Conservation (phyloP, 2,329 filamentous ascomycete species). For the Drechslerella coelobrocha region DNA sequence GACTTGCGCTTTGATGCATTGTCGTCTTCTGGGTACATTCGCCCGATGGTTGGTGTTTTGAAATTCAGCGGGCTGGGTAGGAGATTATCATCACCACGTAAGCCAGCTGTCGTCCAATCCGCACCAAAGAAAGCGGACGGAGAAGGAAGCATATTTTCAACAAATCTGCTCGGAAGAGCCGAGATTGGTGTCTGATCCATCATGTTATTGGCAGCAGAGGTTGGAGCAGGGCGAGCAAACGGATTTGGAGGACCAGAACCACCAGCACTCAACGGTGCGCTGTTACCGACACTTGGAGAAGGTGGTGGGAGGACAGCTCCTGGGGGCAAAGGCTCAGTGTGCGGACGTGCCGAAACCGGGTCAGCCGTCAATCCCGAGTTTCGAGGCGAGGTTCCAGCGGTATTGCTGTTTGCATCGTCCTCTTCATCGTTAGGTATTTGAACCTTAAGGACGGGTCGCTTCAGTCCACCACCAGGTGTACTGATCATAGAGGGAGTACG, state of each 20-base stretch:
- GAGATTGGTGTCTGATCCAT: conserved; percentile 82
- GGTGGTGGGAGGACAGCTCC: conserved; percentile 87
- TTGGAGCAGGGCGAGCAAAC: conserved; percentile 82
- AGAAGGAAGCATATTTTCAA: conserved; percentile 85
- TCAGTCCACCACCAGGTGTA: conserved; percentile 62
- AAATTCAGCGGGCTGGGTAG: conserved; percentile 92
- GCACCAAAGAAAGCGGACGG: conserved; percentile 85
- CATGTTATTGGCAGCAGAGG: conserved; percentile 65
- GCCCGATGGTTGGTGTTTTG: conserved; percentile 71
- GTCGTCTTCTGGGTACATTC: conserved; percentile 45
- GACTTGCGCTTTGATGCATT: conserved; percentile 42
- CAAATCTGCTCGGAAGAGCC: conserved; percentile 87
- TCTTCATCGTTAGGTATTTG: conserved; percentile 93
- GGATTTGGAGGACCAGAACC: conserved; percentile 93
- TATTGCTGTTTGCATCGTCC: conserved; percentile 74
- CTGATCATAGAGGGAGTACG: conserved; percentile 69
- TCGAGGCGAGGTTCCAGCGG: conserved; percentile 72
- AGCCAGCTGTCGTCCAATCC: conserved; percentile 77
- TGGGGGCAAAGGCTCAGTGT: conserved; percentile 52
- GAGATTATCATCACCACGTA: conserved; percentile 75
- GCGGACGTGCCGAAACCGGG: conserved; percentile 65
- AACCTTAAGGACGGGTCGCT: conserved; percentile 84
- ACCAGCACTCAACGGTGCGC: conserved; percentile 81
- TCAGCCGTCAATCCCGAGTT: conserved; percentile 65
- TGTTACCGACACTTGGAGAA: conserved; percentile 74